Percentiles rank a stretch among this genome's conserved stretches.
These are phyloP conservation scores for Suhomyces tanzawaensis DNA, from an alignment of 805 yeast species.

Conservation along the genomic window DNA sequence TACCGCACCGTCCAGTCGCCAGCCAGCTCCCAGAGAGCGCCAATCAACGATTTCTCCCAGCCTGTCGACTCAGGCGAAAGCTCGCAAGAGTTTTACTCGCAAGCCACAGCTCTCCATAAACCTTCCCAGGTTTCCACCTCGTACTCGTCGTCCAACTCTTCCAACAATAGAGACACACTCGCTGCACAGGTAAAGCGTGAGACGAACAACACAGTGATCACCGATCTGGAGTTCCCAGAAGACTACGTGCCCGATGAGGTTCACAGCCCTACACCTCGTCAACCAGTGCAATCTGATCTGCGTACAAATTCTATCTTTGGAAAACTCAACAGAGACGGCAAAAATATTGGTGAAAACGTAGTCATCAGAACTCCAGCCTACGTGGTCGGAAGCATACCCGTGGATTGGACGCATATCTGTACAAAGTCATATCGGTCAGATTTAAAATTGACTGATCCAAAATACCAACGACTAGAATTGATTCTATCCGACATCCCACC, in stretches of 20 bases:
- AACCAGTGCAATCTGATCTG: background rate
- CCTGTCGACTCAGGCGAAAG: too few relatives aligned
- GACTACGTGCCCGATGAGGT: constrained; percentile 2
- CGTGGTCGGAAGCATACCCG: constrained; percentile 25
- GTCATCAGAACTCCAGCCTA: constrained; percentile 11
- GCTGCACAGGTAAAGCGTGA: constrained; percentile 1
- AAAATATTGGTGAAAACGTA: background rate
- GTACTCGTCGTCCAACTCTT: background rate
- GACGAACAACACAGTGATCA: background rate
- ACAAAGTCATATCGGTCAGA: constrained; percentile 23
- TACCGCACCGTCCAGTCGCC: background rate
- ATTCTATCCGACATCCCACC: constrained; percentile 16
- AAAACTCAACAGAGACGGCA: background rate
- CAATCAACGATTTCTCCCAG: too few relatives aligned
- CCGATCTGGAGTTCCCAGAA: constrained; percentile 1
- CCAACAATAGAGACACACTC: background rate
- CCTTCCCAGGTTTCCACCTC: background rate
- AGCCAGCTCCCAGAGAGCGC: too few relatives aligned
- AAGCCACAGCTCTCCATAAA: too few relatives aligned
- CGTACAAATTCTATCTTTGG: background rate
- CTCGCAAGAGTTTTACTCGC: too few relatives aligned
- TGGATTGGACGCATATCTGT: constrained; percentile 25
- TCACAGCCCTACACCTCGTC: background rate
- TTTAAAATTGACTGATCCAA: constrained; percentile 22
- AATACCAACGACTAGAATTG: constrained; percentile 22